Evolutionary conservation across 2,329 filamentous ascomycete genomes (phyloP).

Genomic region (Pseudodiploospora longispora): DNA sequence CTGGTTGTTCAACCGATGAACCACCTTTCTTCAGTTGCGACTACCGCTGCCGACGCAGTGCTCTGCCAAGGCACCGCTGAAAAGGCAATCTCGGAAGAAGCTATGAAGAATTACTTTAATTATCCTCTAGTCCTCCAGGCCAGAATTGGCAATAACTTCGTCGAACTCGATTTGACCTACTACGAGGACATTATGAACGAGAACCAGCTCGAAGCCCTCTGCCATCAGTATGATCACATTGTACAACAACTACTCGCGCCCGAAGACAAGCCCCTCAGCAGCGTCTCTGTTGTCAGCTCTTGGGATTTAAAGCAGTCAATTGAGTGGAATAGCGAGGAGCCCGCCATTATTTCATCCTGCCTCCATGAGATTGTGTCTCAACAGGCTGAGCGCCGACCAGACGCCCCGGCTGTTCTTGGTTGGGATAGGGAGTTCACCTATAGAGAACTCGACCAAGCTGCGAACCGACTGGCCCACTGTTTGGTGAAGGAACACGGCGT

Average conservation of each 20-base stretch:
- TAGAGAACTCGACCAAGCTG: constrained; percentile 1
- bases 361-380: constrained; percentile 8
- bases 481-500: constrained; percentile 4
- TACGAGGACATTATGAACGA: constrained; percentile 5
- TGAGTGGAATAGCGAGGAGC: constrained; percentile 2
- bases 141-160: constrained; percentile 4
- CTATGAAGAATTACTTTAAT: constrained; percentile 11
- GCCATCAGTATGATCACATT: constrained; percentile 10
- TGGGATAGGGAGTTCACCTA: constrained; percentile 11
- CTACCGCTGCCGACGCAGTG: constrained; percentile 5
- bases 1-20: constrained; percentile 6
- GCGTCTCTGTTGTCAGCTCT: neutral
- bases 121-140: constrained; percentile 12
- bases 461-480: constrained; percentile 6
- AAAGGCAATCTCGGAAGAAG: constrained; percentile 7
- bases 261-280: constrained; percentile 2
- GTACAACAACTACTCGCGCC: constrained; percentile 8
- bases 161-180: constrained; percentile 9
- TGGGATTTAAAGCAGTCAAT: constrained; percentile 4
- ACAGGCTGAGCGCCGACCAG: constrained; percentile 2
- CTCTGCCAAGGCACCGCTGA: constrained; percentile 1
- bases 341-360: constrained; percentile 6
- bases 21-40: neutral
- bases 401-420: constrained; percentile 4
- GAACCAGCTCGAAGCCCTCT: constrained; percentile 6